phyloP scores from a whole-genome alignment of 176 grass and related monocot species.

The Bolboschoenus planiculmis region DNA sequence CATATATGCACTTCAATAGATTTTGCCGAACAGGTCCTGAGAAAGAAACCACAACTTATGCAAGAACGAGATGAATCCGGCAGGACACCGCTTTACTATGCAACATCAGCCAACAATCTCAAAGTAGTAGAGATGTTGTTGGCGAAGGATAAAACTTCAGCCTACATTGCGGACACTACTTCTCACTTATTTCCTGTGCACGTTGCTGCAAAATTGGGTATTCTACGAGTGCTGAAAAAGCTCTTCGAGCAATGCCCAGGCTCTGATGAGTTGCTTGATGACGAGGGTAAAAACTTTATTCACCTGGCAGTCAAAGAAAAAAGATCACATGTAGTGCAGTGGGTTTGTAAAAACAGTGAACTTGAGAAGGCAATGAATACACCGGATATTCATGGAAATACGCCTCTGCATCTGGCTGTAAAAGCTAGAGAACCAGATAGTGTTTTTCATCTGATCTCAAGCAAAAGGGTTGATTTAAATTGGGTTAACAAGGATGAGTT shows the following conservation, averaged over 20 bases:
- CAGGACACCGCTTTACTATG: background rate
- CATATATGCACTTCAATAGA: conserved; percentile 19
- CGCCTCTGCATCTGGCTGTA: background rate
- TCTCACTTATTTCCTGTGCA: conserved; percentile 2
- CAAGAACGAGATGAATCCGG: too few relatives aligned
- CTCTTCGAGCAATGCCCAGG: conserved; percentile 4
- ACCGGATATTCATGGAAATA: background rate
- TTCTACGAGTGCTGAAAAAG: background rate
- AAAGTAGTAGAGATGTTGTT: background rate
- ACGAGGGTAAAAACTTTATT: conserved; percentile 26
- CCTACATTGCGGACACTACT: background rate
- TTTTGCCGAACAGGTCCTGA: conserved; percentile 8
- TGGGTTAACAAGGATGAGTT: background rate
- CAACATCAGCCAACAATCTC: background rate
- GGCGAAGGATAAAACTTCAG: background rate
- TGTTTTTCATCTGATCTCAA: background rate
- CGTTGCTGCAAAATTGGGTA: background rate
- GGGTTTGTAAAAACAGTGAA: background rate
- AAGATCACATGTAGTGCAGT: background rate
- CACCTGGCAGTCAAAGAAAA: conserved; percentile 7
- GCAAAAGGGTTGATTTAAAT: background rate
- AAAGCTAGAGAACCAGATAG: background rate
- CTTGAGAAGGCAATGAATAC: background rate
- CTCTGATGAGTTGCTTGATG: conserved; percentile 14
- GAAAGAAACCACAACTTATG: background rate